Evolutionary conservation across 1,139 yeast genomes (phyloP).

Genomic region (Pichia sp.): DNA sequence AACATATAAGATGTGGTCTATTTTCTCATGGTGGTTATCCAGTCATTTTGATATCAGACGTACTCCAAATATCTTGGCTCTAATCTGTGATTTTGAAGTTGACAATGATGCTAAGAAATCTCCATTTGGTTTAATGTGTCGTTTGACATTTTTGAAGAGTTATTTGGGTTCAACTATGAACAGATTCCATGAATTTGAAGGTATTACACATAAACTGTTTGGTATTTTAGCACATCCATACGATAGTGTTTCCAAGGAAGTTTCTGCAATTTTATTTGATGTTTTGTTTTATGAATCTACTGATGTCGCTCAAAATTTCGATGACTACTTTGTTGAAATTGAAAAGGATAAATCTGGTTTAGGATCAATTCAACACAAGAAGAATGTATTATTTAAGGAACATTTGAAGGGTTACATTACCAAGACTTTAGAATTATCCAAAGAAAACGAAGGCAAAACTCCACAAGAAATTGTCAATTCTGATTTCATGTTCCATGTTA

Average conservation of each 20-base stretch:
- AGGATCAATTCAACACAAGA: conserved; percentile 19
- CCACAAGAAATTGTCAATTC: conserved; percentile 50
- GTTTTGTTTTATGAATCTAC: conserved; percentile 53
- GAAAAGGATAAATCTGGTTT: conserved; percentile 32
- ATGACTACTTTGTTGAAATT: conserved; percentile 43
- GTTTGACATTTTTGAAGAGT: conserved; percentile 56
- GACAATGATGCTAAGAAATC: conserved; percentile 46
- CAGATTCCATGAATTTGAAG: conserved; percentile 53
- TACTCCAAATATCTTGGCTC: conserved; percentile 50
- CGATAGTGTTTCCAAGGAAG: conserved; percentile 69
- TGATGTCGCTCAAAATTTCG: conserved; percentile 46
- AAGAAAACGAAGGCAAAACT: conserved; percentile 28
- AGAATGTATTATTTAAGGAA: conserved; percentile 20
- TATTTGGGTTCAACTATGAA: conserved; percentile 57
- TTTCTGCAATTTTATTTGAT: conserved; percentile 64
- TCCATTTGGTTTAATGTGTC: conserved; percentile 66
- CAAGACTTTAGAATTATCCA: conserved; percentile 21
- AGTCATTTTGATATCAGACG: conserved; percentile 66
- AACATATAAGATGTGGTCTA: conserved; percentile 71
- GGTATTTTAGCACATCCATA: conserved; percentile 59
- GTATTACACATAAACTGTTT: conserved; percentile 47
- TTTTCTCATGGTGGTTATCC: conserved; percentile 75
- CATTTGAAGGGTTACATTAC: conserved; percentile 21
- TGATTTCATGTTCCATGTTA: conserved; percentile 46
- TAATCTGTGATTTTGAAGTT: conserved; percentile 48